phyloP scores from a whole-genome alignment of 345 rosid genomes.

The Geranium rotundifolium region DNA sequence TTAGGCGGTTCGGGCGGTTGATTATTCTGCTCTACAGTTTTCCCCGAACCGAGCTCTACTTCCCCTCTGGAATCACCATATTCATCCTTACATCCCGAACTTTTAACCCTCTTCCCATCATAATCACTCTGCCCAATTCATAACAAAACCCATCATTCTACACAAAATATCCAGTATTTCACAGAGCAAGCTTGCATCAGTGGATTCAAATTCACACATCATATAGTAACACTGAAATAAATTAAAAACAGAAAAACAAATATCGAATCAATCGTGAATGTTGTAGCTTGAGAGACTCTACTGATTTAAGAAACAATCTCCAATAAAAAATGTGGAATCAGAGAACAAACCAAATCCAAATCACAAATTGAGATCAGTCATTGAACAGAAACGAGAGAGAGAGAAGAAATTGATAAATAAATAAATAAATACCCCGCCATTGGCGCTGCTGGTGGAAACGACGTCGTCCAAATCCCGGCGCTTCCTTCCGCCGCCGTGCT shows the following conservation, averaged over 20 bases:
- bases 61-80: constrained; percentile 28
- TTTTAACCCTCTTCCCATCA: constrained; percentile 43
- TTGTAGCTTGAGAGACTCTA: too few relatives aligned
- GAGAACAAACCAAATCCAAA: not conserved
- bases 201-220: not conserved
- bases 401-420: not conserved
- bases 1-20: constrained; percentile 47
- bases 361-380: not conserved
- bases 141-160: not conserved
- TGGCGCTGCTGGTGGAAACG: constrained; percentile 39
- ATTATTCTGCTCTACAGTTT: constrained; percentile 35
- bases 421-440: constrained; percentile 24
- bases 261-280: not conserved
- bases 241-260: too few relatives aligned
- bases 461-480: constrained; percentile 44
- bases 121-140: constrained; percentile 30
- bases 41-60: constrained; percentile 38
- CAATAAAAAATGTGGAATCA: too few relatives aligned
- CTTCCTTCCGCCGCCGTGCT: constrained; percentile 32
- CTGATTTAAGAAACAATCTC: not conserved
- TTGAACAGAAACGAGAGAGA: not conserved
- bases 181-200: not conserved
- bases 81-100: constrained; percentile 37
- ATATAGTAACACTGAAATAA: not conserved
- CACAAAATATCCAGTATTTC: not conserved